Evolutionary conservation across 1,139 yeast genomes (phyloP), one percentile per base, ranked within the genome.

Genomic region (Candida tropicalis): DNA sequence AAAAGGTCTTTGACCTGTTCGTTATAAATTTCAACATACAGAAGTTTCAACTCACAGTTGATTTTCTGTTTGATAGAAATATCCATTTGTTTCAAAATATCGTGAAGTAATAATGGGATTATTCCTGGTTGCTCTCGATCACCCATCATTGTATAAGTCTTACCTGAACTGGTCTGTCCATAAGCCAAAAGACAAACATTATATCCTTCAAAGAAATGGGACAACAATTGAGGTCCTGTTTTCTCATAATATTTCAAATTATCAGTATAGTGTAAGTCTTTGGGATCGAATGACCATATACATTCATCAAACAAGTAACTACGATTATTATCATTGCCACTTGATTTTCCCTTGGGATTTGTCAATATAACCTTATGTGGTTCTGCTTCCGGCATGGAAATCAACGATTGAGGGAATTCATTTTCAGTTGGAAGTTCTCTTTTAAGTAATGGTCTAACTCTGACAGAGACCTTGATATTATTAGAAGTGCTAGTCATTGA

Each of bases 91-190:
- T 56, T 55, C 49, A 84, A 75, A n/a, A 86, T 65, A 49, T 79
- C 82, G 35, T 66, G 56, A 39, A 86, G 75, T 2, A 83, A 66
- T 41, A 76, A 58, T 0, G 91, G 90, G 22, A 84, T 80, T 27
- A 85, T 58, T 0, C 91, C 91, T 0, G 77, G 77, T 13, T 74
- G 74, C 12, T 54, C 53, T 12, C 53, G 52, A 0, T 66, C 60
- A 0, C 91, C 91, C 83, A 83, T 80, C 90, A 85, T 84, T 1
- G 91, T 83, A 54, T 70, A 78, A 0, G 91, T 81, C 55, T 85
- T 85, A 3, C 93, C 93, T 1, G 74, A 66, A 2, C 91, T 86
- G 0, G 93, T 85, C 58, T 85, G 91, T 1, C 95, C 95, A 55
- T 86, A 82, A 0, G 93, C 91, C 54, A 86, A 70, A 9, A 86